Conservation (phyloP, 441 rosid genomes). For the Isatis lusitanica region DNA sequence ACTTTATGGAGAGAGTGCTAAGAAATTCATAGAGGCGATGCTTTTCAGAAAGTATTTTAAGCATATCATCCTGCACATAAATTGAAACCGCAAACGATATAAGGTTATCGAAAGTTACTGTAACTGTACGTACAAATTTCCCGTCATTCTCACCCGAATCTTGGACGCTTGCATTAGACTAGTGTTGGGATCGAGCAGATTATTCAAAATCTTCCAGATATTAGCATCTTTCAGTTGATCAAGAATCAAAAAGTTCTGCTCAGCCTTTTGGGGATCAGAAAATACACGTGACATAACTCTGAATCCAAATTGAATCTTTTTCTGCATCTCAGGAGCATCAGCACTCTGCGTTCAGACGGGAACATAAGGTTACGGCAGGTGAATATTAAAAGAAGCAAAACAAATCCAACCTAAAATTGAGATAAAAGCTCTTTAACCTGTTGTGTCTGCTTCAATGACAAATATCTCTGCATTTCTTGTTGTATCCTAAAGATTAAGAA, state of each 20-base stretch:
- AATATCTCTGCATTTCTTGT: constrained; percentile 95
- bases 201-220: constrained; percentile 83
- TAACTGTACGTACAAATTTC: constrained; percentile 8
- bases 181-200: constrained; percentile 76
- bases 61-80: constrained; percentile 87
- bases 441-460: constrained; percentile 75
- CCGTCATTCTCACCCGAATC: constrained; percentile 62
- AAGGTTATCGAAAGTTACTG: background rate
- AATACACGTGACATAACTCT: constrained; percentile 90
- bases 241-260: constrained; percentile 88
- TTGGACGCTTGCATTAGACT: constrained; percentile 61
- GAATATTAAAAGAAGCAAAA: constrained; percentile 13
- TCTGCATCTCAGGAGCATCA: constrained; percentile 82
- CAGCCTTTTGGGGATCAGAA: constrained; percentile 78
- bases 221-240: constrained; percentile 95
- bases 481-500: constrained; percentile 87
- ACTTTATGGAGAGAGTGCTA: constrained; percentile 77
- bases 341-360: constrained; percentile 62
- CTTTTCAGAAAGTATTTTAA: constrained; percentile 86
- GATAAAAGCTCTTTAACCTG: constrained; percentile 51
- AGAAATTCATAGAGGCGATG: constrained; percentile 88
- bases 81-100: constrained; percentile 21
- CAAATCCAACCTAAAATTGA: background rate
- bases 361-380: constrained; percentile 3
- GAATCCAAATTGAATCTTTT: constrained; percentile 75